Evolutionary conservation across 192 early-diverging fungal species (phyloP).

Genomic region (Lunasporangiospora selenospora): DNA sequence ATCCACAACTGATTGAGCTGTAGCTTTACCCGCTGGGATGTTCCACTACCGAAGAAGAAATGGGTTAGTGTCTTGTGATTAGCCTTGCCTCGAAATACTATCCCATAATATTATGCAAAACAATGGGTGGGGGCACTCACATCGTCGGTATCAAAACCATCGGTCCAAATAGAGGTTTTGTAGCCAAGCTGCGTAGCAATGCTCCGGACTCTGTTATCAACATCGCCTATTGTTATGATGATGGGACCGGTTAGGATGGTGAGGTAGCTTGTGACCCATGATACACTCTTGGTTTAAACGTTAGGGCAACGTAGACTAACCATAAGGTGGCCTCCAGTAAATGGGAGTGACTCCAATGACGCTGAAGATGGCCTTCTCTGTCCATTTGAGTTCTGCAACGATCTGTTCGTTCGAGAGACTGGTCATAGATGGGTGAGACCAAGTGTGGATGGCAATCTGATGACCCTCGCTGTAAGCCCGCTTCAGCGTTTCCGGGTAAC

Average conservation of each 20-base stretch:
- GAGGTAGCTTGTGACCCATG: neutral
- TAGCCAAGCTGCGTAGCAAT: constrained; percentile 53
- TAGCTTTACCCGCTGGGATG: constrained; percentile 21
- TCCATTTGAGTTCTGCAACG: constrained; percentile 70
- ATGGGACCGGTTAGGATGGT: neutral
- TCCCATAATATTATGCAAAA: too few relatives aligned
- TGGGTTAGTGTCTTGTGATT: too few relatives aligned
- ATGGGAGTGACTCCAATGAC: constrained; percentile 55
- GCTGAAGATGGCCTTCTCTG: constrained; percentile 61
- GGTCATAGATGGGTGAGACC: constrained; percentile 64
- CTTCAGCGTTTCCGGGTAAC: constrained; percentile 44
- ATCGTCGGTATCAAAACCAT: constrained; percentile 56
- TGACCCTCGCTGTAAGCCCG: constrained; percentile 54
- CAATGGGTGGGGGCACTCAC: constrained; percentile 16
- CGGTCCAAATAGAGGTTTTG: constrained; percentile 57
- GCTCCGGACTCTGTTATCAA: constrained; percentile 55
- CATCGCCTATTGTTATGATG: constrained; percentile 49
- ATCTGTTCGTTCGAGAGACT: constrained; percentile 50
- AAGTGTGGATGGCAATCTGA: constrained; percentile 66
- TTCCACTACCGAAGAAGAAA: constrained; percentile 11
- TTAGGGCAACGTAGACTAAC: constrained; percentile 1
- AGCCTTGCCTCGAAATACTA: too few relatives aligned
- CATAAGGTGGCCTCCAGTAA: constrained; percentile 52
- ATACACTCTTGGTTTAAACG: neutral
- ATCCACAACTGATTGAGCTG: constrained; percentile 23